Evolutionary conservation across 495 filamentous ascomycete genomes (phyloP).

Genomic region (Daldinia childiae): DNA sequence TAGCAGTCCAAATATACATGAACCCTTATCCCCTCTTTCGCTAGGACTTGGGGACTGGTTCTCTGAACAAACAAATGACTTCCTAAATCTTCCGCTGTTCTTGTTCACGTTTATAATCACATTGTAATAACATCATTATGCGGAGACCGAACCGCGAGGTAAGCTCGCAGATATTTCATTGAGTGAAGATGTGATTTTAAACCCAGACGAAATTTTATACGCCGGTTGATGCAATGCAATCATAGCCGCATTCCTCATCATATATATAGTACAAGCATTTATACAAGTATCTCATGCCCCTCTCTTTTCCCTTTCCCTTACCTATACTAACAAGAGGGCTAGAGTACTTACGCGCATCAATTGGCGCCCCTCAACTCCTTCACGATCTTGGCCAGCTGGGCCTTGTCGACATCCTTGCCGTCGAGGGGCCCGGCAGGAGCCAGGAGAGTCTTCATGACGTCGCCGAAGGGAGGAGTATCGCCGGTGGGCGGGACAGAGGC

Average conservation of each 20-base stretch:
- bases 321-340: background rate
- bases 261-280: constrained; percentile 14
- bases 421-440: constrained; percentile 49
- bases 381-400: constrained; percentile 45
- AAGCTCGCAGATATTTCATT: background rate
- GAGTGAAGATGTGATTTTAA: constrained; percentile 30
- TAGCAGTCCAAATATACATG: constrained; percentile 7
- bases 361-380: constrained; percentile 38
- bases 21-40: background rate
- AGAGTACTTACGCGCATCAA: background rate
- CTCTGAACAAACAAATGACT: background rate
- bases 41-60: background rate
- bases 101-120: background rate
- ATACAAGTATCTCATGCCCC: background rate
- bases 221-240: constrained; percentile 13
- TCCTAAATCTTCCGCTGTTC: background rate
- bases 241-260: constrained; percentile 9
- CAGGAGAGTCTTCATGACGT: constrained; percentile 53
- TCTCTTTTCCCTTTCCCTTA: background rate
- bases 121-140: background rate
- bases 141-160: background rate
- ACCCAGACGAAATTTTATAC: constrained; percentile 20
- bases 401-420: constrained; percentile 53
- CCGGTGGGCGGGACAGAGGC: constrained; percentile 43
- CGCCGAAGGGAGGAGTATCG: constrained; percentile 29